These are phyloP conservation scores for Silene coronaria DNA, from an alignment of 179 eudicot genomes.

Conservation along the genomic window DNA sequence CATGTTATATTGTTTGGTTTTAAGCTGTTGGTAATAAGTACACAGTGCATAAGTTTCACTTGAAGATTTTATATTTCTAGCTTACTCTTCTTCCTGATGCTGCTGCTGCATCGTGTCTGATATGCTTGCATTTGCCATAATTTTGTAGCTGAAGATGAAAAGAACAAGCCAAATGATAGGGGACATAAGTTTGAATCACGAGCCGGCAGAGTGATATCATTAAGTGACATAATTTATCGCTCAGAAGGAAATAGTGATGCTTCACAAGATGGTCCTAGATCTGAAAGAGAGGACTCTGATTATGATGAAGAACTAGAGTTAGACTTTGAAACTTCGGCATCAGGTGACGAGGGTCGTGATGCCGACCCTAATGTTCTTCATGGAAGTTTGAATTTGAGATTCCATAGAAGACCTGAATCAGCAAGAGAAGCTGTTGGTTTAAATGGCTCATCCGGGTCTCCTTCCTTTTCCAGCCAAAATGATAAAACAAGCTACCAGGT, in stretches of 20 bases:
- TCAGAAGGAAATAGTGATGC: conserved; percentile 74
- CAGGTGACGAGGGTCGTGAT: conserved; percentile 77
- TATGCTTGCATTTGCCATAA: conserved; percentile 4
- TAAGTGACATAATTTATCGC: conserved; percentile 67
- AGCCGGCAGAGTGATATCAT: conserved; percentile 54
- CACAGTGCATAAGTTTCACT: background rate
- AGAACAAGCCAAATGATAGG: conserved; percentile 40
- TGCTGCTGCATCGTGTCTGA: conserved; percentile 7
- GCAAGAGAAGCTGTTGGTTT: conserved; percentile 36
- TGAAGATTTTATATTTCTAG: background rate
- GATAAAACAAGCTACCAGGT: conserved; percentile 58
- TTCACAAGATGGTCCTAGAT: conserved; percentile 70
- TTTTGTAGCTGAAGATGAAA: conserved; percentile 66
- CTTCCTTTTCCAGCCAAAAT: conserved; percentile 42
- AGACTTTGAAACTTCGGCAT: conserved; percentile 72
- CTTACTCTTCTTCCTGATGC: background rate
- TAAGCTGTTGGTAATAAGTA: background rate
- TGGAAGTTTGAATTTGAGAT: conserved; percentile 71
- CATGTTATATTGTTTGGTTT: background rate
- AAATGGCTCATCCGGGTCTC: conserved; percentile 52
- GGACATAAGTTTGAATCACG: conserved; percentile 46
- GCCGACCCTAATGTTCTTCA: conserved; percentile 50
- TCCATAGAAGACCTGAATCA: conserved; percentile 53
- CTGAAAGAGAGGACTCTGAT: conserved; percentile 88
- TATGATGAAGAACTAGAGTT: conserved; percentile 82